Evolutionary conservation across 2,329 filamentous ascomycete species (phyloP).

Genomic region (Cercospora sp.): DNA sequence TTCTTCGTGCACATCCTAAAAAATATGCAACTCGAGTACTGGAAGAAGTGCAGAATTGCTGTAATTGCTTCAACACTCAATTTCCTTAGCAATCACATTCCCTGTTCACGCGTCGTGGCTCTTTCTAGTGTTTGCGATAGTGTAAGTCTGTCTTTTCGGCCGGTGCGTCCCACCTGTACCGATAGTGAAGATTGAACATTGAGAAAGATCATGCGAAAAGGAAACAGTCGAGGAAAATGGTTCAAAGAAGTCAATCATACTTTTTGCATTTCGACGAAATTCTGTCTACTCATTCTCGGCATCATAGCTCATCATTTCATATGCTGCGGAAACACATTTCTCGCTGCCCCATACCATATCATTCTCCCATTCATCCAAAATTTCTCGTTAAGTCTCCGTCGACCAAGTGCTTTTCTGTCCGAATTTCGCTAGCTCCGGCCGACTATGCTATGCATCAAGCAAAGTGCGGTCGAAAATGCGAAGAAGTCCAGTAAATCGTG

Average conservation of each 20-base stretch:
- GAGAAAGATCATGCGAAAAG: too few relatives aligned
- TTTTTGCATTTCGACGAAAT: neutral
- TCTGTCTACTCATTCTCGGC: neutral
- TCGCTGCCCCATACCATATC: neutral
- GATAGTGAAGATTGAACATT: too few relatives aligned
- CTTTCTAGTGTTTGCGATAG: too few relatives aligned
- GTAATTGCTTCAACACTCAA: too few relatives aligned
- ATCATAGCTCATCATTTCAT: neutral
- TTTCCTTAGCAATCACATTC: too few relatives aligned
- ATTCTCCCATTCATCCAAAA: neutral
- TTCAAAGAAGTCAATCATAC: neutral
- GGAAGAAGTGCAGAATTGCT: too few relatives aligned
- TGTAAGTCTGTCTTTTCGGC: too few relatives aligned
- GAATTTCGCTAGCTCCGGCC: neutral
- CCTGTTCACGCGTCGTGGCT: too few relatives aligned
- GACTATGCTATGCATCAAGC: neutral
- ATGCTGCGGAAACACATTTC: neutral
- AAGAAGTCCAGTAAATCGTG: neutral
- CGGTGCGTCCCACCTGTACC: too few relatives aligned
- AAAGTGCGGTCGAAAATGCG: neutral
- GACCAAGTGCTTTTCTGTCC: neutral
- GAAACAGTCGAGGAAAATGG: too few relatives aligned
- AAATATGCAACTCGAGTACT: too few relatives aligned
- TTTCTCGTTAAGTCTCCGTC: neutral
- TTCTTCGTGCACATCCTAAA: too few relatives aligned